Conservation (phyloP, 2,329 filamentous ascomycete species). For the Dothistroma septosporum region DNA sequence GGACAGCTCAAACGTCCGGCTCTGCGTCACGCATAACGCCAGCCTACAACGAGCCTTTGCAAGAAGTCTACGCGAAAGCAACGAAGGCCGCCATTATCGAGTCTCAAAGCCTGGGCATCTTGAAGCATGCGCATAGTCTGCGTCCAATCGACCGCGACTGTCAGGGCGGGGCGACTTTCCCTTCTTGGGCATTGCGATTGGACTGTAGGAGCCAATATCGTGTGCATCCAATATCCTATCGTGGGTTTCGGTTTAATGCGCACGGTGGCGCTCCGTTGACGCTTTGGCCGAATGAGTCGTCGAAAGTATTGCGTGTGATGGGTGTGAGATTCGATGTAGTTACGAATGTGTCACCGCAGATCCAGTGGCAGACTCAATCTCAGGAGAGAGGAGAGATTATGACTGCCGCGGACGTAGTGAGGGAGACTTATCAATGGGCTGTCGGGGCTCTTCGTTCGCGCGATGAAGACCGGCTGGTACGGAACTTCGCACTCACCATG, state of each 20-base stretch:
- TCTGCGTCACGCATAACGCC: conserved; percentile 7
- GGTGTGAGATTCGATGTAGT: conserved; percentile 4
- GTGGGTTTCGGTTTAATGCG: conserved; percentile 13
- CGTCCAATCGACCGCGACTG: conserved; percentile 2
- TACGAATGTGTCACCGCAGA: background rate
- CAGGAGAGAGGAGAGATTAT: too few relatives aligned
- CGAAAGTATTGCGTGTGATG: conserved; percentile 7
- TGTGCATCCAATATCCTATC: conserved; percentile 13
- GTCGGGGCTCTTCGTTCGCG: background rate
- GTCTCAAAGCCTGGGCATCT: conserved; percentile 4
- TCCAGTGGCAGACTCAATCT: too few relatives aligned
- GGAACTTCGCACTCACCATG: conserved; percentile 8
- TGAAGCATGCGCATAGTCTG: conserved; percentile 11
- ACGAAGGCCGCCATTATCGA: conserved; percentile 11
- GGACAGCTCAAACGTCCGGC: conserved; percentile 7
- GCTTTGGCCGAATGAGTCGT: conserved; percentile 12
- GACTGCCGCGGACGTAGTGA: background rate
- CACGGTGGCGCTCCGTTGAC: conserved; percentile 6
- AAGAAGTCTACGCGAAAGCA: conserved; percentile 13
- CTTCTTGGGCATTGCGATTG: conserved; percentile 9
- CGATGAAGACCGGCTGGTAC: background rate
- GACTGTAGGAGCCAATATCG: conserved; percentile 8
- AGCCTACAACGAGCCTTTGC: conserved; percentile 11
- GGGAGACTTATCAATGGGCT: conserved; percentile 8
- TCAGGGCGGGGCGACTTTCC: conserved; percentile 6